phyloP scores from a whole-genome alignment of 2,329 filamentous ascomycete species.

The Trichoderma sp. region DNA sequence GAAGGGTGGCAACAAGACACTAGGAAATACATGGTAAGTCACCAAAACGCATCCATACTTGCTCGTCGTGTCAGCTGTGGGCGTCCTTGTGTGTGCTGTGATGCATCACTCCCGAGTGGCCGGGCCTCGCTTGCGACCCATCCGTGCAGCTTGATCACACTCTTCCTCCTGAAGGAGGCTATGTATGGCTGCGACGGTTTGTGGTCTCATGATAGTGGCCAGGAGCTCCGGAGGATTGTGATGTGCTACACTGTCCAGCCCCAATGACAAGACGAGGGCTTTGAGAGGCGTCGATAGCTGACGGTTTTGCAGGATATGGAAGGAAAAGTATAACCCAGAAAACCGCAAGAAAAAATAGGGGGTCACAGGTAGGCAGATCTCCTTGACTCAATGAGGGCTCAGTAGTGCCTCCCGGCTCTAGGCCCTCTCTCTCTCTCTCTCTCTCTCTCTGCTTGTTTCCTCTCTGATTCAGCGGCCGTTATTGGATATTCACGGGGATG shows the following conservation, averaged over 20 bases:
- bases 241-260: not conserved
- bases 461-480: not conserved
- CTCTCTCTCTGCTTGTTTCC: not conserved
- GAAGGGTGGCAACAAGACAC: conserved; percentile 79
- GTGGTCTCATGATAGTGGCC: conserved; percentile 9
- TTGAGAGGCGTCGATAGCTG: not conserved
- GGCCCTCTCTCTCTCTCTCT: not conserved
- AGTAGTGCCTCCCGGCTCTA: not conserved
- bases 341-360: conserved; percentile 40
- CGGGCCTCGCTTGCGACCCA: not conserved
- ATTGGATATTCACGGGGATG: not conserved
- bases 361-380: not conserved
- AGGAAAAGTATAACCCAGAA: conserved; percentile 78
- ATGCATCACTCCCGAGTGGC: conserved; percentile 1
- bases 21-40: conserved; percentile 93
- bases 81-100: not conserved
- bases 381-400: not conserved
- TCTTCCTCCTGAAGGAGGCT: not conserved
- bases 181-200: not conserved
- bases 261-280: not conserved
- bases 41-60: conserved; percentile 18
- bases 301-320: conserved; percentile 76
- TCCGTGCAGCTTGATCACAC: not conserved
- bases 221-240: conserved; percentile 1
- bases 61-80: conserved; percentile 15